Conservation (phyloP, 2,329 filamentous ascomycete genomes). For the Aspergillus costaricaensis region DNA sequence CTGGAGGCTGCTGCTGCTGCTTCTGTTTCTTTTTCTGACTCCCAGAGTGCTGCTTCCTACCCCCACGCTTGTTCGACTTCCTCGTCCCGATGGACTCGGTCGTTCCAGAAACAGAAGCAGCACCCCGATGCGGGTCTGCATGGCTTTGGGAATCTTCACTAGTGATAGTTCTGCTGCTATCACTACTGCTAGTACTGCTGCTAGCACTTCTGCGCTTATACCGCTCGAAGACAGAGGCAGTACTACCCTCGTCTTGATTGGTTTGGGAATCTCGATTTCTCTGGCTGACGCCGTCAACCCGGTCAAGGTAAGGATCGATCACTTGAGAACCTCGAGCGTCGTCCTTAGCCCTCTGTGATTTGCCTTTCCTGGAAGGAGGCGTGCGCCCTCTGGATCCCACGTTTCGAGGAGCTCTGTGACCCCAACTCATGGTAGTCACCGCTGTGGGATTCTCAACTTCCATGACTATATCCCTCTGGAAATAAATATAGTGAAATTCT, state of each 20-base stretch:
- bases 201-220: not conserved
- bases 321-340: not conserved
- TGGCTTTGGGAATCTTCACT: not conserved
- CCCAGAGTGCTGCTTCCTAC: not conserved
- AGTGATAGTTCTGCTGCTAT: not conserved
- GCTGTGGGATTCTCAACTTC: not conserved
- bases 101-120: not conserved
- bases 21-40: not conserved
- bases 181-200: not conserved
- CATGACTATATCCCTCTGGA: not conserved
- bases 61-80: not conserved
- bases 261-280: not conserved
- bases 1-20: not conserved
- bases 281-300: not conserved
- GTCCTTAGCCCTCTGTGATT: not conserved
- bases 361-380: not conserved
- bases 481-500: not conserved
- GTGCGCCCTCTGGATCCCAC: not conserved
- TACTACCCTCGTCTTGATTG: not conserved
- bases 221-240: not conserved
- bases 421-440: not conserved
- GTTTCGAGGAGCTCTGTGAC: not conserved
- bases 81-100: not conserved
- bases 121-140: not conserved
- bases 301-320: not conserved